Evolutionary conservation across 2,329 filamentous ascomycete species (phyloP).

Genomic region (Diaporthe sp.): DNA sequence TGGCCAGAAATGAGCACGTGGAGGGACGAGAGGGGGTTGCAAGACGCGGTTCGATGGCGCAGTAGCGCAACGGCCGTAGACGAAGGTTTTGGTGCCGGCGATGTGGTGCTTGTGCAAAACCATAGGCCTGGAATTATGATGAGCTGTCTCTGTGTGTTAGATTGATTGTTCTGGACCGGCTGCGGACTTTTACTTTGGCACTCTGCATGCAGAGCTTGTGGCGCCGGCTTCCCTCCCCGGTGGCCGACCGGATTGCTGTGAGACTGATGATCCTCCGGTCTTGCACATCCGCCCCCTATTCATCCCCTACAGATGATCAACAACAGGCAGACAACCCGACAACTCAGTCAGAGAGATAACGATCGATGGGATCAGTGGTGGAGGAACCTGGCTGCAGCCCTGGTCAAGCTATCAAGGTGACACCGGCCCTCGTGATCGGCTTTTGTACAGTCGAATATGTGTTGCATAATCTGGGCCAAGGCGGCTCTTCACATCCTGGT

Average conservation of each 20-base stretch:
- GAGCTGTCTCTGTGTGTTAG: neutral
- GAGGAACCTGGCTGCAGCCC: neutral
- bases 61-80: neutral
- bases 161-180: neutral
- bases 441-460: neutral
- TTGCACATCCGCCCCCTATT: conserved; percentile 1
- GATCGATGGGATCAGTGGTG: conserved; percentile 20
- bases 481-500: neutral
- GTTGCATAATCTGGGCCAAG: conserved; percentile 5
- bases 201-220: neutral
- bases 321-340: neutral
- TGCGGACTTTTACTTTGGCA: neutral
- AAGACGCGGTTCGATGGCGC: neutral
- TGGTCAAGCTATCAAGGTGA: conserved; percentile 18
- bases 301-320: conserved; percentile 19
- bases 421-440: conserved; percentile 7
- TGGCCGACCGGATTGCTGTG: neutral
- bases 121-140: neutral
- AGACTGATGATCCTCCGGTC: conserved; percentile 11
- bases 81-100: conserved; percentile 1
- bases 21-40: neutral
- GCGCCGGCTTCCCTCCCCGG: conserved; percentile 13
- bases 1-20: neutral
- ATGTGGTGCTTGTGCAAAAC: neutral
- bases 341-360: conserved; percentile 23